Evolutionary conservation across 129 eudicot genomes (phyloP), one percentile per base, ranked within the genome.

Genomic region (Saussurea involucrata): DNA sequence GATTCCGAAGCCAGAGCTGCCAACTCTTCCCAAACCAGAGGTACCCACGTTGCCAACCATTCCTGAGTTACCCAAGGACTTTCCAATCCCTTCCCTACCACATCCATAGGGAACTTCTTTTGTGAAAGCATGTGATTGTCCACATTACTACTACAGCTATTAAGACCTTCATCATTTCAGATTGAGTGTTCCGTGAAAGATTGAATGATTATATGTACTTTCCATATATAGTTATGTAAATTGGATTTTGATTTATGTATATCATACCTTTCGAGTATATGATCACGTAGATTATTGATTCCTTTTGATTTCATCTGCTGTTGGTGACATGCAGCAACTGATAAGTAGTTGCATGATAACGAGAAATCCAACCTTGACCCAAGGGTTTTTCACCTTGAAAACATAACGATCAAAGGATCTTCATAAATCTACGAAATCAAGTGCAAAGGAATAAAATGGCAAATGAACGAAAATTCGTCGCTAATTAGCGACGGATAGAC

Each of bases 1-100:
- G 12, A 4, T 79, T 5, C 73, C 68, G 0, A 78, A 78, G 5
- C 78, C 78, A 0, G 60, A 44, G 22, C 8, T 74, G 17, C 71
- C 79, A 8, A 75, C 34, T 42, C 60, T 34, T 33, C 24, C 58
- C 6, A 21, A 24, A 32, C 83, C 83, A 6, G 33, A 82, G 21
- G 0, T 70, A 4, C 63, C 71, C 24, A 32, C 60, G 18, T 11
- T 78, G 27, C 72, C 77, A 24, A 77, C 78, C 58, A 17, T 80
- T 22, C 78, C 78, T 32, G 60, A 33, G 73, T 65, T 80, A 21
- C 71, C 84, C 33, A 74, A 73, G 63, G 83, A 80, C 61, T 44
- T 80, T 18, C 84, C 80, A 29, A 17, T 68, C 67, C 84, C 84
- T 46, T 74, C 84, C 64, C 33, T 68, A 18, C 76, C 84, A 27